Percentiles rank a stretch among this genome's conserved stretches.
Evolutionary conservation across 2,329 filamentous ascomycete species (phyloP).

Genomic region (Pestalotiopsis sp.): DNA sequence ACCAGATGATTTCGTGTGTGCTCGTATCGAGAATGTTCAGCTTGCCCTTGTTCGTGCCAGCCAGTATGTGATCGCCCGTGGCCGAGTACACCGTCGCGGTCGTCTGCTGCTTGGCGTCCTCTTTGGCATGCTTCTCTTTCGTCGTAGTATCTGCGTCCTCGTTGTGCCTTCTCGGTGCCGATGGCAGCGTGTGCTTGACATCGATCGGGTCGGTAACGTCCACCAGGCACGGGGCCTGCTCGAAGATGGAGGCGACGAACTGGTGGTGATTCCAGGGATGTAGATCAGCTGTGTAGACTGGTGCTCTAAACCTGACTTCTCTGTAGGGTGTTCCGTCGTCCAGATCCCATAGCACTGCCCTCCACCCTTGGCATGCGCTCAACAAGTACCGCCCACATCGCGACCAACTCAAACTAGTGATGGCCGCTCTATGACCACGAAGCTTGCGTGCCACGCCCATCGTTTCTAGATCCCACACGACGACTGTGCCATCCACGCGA

Average conservation of each 20-base stretch:
- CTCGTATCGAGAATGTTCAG: constrained; percentile 91
- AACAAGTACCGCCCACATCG: constrained; percentile 87
- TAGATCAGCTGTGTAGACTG: constrained; percentile 93
- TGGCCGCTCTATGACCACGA: constrained; percentile 88
- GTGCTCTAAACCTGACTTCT: constrained; percentile 88
- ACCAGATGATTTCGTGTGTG: constrained; percentile 83
- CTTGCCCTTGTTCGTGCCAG: constrained; percentile 94
- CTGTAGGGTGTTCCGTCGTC: constrained; percentile 70
- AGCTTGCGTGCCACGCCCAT: constrained; percentile 95
- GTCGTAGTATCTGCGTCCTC: constrained; percentile 69
- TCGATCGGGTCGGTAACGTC: constrained; percentile 73
- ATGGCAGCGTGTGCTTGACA: constrained; percentile 77
- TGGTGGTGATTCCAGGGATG: constrained; percentile 86
- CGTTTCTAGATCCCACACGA: constrained; percentile 96
- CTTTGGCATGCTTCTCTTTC: constrained; percentile 83
- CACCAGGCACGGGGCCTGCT: constrained; percentile 88
- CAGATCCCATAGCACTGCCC: constrained; percentile 94
- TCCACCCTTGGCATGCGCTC: constrained; percentile 94
- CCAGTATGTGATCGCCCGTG: constrained; percentile 84
- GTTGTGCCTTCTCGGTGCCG: constrained; percentile 75
- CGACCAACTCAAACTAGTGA: constrained; percentile 96
- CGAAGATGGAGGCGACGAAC: constrained; percentile 90
- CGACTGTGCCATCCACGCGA: constrained; percentile 89
- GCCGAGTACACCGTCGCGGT: constrained; percentile 89
- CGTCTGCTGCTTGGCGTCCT: constrained; percentile 93